Conservation (phyloP, 2,329 filamentous ascomycete species). For the Fusarium abutilonis region DNA sequence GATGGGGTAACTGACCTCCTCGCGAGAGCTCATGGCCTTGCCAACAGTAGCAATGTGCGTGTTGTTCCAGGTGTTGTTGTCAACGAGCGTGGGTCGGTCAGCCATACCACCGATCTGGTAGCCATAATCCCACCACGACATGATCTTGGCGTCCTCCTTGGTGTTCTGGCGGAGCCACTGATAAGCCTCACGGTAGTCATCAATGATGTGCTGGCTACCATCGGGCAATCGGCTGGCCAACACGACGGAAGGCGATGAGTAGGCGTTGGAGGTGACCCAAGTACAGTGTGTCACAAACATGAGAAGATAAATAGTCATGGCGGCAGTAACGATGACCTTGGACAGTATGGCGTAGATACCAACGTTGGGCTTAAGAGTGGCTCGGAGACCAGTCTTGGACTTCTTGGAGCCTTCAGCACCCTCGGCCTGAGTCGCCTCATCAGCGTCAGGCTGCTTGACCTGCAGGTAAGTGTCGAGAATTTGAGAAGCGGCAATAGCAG, state of each 20-base stretch:
- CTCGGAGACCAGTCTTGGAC: constrained; percentile 66
- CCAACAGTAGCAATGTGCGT: constrained; percentile 99
- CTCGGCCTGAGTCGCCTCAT: constrained; percentile 53
- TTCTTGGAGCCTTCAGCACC: constrained; percentile 67
- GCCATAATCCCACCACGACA: constrained; percentile 99
- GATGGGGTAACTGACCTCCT: constrained; percentile 98
- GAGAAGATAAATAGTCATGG: constrained; percentile 81
- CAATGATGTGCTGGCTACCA: constrained; percentile 97
- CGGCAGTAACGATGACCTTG: constrained; percentile 78
- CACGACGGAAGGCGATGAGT: constrained; percentile 97
- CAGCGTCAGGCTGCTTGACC: constrained; percentile 67
- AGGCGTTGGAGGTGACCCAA: constrained; percentile 99
- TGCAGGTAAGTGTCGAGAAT: constrained; percentile 88
- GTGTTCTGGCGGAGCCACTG: constrained; percentile 99
- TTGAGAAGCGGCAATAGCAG: constrained; percentile 86
- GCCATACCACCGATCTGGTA: constrained; percentile 99
- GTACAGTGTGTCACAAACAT: constrained; percentile 98
- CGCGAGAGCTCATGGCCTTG: constrained; percentile 97
- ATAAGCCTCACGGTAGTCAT: constrained; percentile 98
- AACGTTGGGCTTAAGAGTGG: constrained; percentile 76
- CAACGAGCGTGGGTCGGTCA: constrained; percentile 93
- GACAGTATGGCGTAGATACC: constrained; percentile 86
- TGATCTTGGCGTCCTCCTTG: constrained; percentile 92
- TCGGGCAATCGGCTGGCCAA: constrained; percentile 92
- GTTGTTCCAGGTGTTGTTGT: constrained; percentile 99